Conservation (phyloP, 176 grass and related monocot species). For the Bromus sterilis region DNA sequence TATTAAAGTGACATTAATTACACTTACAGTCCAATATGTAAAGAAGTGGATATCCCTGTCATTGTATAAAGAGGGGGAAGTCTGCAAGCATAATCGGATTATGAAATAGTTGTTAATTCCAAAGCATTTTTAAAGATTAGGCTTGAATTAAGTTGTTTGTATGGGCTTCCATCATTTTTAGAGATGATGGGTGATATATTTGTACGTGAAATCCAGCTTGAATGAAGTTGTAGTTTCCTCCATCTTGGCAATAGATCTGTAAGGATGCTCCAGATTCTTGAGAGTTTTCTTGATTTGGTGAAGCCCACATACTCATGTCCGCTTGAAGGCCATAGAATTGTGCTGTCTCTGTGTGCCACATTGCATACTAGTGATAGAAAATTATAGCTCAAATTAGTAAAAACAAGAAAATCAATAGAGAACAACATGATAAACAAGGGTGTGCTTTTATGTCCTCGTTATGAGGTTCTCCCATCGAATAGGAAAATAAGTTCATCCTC, state of each 20-base stretch:
- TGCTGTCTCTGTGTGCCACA: background rate
- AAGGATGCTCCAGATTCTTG: conserved; percentile 10
- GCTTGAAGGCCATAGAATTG: conserved; percentile 17
- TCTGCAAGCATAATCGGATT: background rate
- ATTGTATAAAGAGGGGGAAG: conserved; percentile 1
- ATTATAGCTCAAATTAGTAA: background rate
- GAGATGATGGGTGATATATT: background rate
- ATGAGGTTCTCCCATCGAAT: too few relatives aligned
- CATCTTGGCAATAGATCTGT: background rate
- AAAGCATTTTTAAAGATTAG: too few relatives aligned
- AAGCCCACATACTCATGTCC: conserved; percentile 7
- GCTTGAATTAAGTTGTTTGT: too few relatives aligned
- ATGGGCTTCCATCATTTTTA: too few relatives aligned
- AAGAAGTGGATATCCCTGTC: conserved; percentile 30
- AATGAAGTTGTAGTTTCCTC: background rate
- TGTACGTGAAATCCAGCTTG: conserved; percentile 28
- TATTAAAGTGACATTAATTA: background rate
- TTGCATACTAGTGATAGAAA: background rate
- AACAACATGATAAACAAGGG: background rate
- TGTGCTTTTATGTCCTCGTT: background rate
- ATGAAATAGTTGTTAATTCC: background rate
- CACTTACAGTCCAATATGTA: conserved; percentile 35
- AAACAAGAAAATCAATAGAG: background rate
- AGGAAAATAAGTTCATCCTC: too few relatives aligned
- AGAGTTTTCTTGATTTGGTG: background rate